Evolutionary conservation across 2,329 filamentous ascomycete genomes (phyloP).

Genomic region (Alternaria viburni): DNA sequence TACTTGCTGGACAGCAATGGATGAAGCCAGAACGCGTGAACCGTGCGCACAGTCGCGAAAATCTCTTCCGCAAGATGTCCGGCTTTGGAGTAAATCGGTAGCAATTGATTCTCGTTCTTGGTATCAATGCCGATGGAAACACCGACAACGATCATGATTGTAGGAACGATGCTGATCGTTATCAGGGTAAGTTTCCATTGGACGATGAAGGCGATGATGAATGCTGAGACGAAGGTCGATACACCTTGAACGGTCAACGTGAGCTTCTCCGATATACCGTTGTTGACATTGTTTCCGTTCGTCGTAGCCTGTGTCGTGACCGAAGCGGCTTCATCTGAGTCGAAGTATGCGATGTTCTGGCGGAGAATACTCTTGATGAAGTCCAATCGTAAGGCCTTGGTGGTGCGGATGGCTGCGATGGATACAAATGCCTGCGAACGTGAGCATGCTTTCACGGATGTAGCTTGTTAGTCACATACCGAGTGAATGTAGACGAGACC

Average conservation of each 20-base stretch:
- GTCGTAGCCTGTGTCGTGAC: conserved; percentile 94
- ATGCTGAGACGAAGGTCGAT: conserved; percentile 74
- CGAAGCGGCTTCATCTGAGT: conserved; percentile 90
- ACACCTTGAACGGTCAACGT: conserved; percentile 52
- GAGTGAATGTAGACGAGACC: conserved; percentile 61
- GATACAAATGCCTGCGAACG: conserved; percentile 49
- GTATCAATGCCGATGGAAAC: conserved; percentile 44
- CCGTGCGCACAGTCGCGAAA: conserved; percentile 57
- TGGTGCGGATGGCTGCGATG: conserved; percentile 59
- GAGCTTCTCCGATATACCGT: conserved; percentile 69
- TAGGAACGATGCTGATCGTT: conserved; percentile 56
- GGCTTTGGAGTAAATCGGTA: conserved; percentile 53
- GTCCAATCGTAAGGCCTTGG: conserved; percentile 60
- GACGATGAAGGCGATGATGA: conserved; percentile 87
- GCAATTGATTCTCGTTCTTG: conserved; percentile 46
- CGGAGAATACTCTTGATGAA: conserved; percentile 69
- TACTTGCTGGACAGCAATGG: conserved; percentile 53
- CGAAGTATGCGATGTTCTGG: conserved; percentile 56
- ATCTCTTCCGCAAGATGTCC: conserved; percentile 59
- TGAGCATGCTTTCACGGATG: conserved; percentile 1
- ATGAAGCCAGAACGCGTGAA: conserved; percentile 56
- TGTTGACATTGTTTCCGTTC: conserved; percentile 91
- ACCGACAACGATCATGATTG: conserved; percentile 44
- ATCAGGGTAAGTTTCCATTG: conserved; percentile 95
- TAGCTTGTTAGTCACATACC: conserved; percentile 11